Conservation (phyloP, 2,329 filamentous ascomycete genomes). For the Hymenoscyphus linearis region DNA sequence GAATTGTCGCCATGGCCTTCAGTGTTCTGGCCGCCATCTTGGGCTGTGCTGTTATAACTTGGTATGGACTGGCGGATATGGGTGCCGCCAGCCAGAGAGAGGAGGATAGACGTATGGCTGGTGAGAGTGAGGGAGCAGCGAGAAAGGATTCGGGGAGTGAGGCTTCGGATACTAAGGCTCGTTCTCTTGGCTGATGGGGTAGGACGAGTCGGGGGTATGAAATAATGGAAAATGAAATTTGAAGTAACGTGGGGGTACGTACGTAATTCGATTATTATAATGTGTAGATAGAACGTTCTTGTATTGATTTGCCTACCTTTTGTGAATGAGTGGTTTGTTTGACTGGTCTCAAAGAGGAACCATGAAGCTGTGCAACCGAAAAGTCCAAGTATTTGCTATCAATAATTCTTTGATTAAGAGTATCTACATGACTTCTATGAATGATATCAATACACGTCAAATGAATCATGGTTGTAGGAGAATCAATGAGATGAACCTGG, state of each 20-base stretch:
- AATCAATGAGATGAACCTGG: neutral
- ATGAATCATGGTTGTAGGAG: neutral
- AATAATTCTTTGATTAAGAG: too few relatives aligned
- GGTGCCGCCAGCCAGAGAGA: constrained; percentile 23
- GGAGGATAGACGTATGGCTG: constrained; percentile 21
- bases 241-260: neutral
- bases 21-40: constrained; percentile 28
- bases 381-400: neutral
- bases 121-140: neutral
- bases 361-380: neutral
- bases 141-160: neutral
- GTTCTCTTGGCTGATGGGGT: neutral
- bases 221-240: neutral
- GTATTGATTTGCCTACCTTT: neutral
- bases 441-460: neutral
- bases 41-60: constrained; percentile 27
- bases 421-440: neutral
- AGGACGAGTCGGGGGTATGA: neutral
- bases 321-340: neutral
- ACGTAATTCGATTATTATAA: neutral
- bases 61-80: constrained; percentile 31
- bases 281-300: neutral
- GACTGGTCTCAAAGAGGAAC: neutral
- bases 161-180: neutral
- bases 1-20: constrained; percentile 30